These are phyloP conservation scores for Leishmania arabica DNA, from an alignment of 208 protist genomes.

Conservation along the genomic window DNA sequence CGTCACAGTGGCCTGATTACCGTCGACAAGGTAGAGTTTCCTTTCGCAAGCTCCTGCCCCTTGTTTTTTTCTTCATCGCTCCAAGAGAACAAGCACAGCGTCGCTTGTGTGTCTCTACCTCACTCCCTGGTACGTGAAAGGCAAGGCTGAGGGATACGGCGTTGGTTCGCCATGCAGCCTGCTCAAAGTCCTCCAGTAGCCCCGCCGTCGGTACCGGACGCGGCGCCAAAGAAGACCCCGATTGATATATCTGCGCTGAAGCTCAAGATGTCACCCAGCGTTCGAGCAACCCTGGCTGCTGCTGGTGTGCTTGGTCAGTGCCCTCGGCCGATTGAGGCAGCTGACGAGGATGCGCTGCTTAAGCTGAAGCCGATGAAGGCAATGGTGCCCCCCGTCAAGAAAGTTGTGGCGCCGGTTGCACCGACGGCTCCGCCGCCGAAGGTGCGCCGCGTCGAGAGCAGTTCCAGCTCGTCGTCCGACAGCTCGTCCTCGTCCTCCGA, in stretches of 20 bases:
- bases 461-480: conserved; percentile 29
- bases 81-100: neutral
- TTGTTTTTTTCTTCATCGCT: neutral
- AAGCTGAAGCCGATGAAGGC: conserved; percentile 21
- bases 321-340: conserved; percentile 30
- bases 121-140: neutral
- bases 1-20: neutral
- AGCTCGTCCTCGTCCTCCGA: conserved; percentile 28
- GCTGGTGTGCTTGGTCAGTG: conserved; percentile 22
- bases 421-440: conserved; percentile 28
- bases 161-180: conserved; percentile 22
- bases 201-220: conserved; percentile 40
- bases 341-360: conserved; percentile 42
- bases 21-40: neutral
- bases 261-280: conserved; percentile 29
- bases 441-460: conserved; percentile 25
- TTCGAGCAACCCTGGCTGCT: conserved; percentile 26
- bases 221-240: conserved; percentile 72
- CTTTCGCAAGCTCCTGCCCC: neutral
- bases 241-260: conserved; percentile 51
- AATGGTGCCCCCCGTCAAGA: conserved; percentile 3
- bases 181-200: conserved; percentile 18
- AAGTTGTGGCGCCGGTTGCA: neutral
- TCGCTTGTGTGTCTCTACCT: neutral
- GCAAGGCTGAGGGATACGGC: neutral